Base-by-base conservation (phyloP, 225 moss, liverwort and hornwort species). In the Antitrichia curtipendula region DNA sequence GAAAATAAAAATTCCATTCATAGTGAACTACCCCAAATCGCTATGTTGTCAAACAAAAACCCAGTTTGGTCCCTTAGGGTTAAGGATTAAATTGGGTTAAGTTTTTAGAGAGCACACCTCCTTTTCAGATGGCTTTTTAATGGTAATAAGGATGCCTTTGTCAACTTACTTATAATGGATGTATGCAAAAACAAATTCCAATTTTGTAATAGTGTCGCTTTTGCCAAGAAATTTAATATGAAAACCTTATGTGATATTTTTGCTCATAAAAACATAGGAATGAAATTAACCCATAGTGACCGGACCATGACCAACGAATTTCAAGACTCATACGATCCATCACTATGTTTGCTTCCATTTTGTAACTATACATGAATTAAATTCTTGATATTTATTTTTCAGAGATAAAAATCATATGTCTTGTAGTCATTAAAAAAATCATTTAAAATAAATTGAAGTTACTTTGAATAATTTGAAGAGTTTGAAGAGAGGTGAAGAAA, bases 381-480 rank as follows among this genome's bases (percentile, higher is more conserved):
- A 4, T 16, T 43, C 0, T 27, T 71, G 43, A 27, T 15, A 41
- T 25, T 25, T 41, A 14, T 15, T 70, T 69, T 24, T 14, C 3
- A 38, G 0, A 38, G 7, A 19, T 22, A 23, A 23, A 38, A 68
- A n/a, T 38, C 4, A 68, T 21, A 21, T 38, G 6, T 4, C 6
- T 20, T 22, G 12, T 38, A 23, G 2, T 23, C n/a, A n/a, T n/a
- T n/a, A n/a, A n/a, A n/a, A n/a, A n/a, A n/a, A n/a, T n/a, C n/a
- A n/a, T n/a, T n/a, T n/a, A n/a, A n/a, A n/a, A n/a, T n/a, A n/a
- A n/a, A n/a, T n/a, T n/a, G n/a, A n/a, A n/a, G 24, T 40, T 24
- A 24, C 0, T 5, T 1, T 8, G 6, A 68, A 23, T 38, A 0
- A n/a, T n/a, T n/a, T n/a, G n/a, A n/a, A n/a, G n/a, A n/a, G 1